A percentile compares a stretch with the other conserved stretches of the same genome.
Conservation (phyloP, 352 stramenopile genomes). For the Phytophthora fragariaefolia region DNA sequence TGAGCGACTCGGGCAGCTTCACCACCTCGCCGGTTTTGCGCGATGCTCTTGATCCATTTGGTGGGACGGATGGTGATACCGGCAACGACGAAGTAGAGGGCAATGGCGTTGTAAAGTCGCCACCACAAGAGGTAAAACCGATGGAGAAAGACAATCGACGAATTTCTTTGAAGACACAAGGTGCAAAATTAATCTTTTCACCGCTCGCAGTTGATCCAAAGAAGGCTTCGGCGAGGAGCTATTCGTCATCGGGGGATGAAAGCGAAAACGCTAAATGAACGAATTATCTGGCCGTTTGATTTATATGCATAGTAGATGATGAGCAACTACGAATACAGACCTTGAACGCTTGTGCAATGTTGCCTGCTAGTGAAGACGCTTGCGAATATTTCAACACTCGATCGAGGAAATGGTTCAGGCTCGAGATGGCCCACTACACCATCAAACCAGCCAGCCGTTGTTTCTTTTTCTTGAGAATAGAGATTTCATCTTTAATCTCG, state of each 20-base stretch:
- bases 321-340: slow-evolving; percentile 6
- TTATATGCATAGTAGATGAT: slow-evolving; percentile 8
- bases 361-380: neutral
- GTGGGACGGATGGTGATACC: slow-evolving; percentile 12
- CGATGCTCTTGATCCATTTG: slow-evolving; percentile 21
- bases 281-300: neutral
- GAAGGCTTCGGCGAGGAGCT: slow-evolving; percentile 20
- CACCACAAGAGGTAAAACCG: slow-evolving; percentile 3
- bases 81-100: slow-evolving; percentile 25
- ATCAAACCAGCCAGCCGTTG: slow-evolving; percentile 36
- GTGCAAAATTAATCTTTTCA: slow-evolving; percentile 52
- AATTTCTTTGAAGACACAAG: slow-evolving; percentile 38
- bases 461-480: slow-evolving; percentile 47
- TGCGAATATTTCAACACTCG: neutral
- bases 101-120: slow-evolving; percentile 2
- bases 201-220: slow-evolving; percentile 43
- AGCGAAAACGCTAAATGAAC: slow-evolving; percentile 15
- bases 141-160: slow-evolving; percentile 29
- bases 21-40: slow-evolving; percentile 38
- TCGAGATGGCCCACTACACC: slow-evolving; percentile 6
- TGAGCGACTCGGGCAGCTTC: slow-evolving; percentile 37
- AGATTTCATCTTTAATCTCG: slow-evolving; percentile 43
- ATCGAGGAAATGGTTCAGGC: neutral
- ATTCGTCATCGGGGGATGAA: slow-evolving; percentile 22
- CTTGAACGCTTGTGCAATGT: neutral